These are phyloP conservation scores for Beauveria medogensis DNA, from an alignment of 2,329 filamentous ascomycete genomes.

Conservation along the genomic window DNA sequence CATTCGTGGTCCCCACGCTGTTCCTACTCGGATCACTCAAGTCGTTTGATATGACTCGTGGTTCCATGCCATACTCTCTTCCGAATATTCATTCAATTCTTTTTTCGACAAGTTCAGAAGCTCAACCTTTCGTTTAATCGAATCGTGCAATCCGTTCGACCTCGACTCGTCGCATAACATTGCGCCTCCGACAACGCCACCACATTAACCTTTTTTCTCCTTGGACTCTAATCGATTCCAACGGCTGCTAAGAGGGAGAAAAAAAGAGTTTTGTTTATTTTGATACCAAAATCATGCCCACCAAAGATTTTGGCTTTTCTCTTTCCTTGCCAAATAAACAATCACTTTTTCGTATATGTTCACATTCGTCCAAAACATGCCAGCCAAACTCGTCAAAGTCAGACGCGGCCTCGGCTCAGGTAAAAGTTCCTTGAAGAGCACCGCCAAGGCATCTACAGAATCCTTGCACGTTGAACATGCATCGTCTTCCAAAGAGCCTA, in stretches of 20 bases:
- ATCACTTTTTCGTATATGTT: neutral
- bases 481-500: neutral
- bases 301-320: neutral
- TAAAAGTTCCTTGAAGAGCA: neutral
- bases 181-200: neutral
- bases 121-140: too few relatives aligned
- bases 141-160: neutral
- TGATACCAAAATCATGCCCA: neutral
- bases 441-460: neutral
- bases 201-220: neutral
- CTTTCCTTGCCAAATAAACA: neutral
- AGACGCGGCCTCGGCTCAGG: neutral
- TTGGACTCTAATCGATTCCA: neutral
- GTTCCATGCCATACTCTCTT: neutral
- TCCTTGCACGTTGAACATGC: neutral
- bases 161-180: neutral
- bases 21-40: too few relatives aligned
- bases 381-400: neutral
- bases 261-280: neutral
- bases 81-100: too few relatives aligned
- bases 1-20: too few relatives aligned
- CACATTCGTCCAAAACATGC: neutral
- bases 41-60: too few relatives aligned
- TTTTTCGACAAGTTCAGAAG: too few relatives aligned
- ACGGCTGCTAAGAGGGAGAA: neutral